Conservation (phyloP, 441 rosid genomes). For the Geranium incanum region DNA sequence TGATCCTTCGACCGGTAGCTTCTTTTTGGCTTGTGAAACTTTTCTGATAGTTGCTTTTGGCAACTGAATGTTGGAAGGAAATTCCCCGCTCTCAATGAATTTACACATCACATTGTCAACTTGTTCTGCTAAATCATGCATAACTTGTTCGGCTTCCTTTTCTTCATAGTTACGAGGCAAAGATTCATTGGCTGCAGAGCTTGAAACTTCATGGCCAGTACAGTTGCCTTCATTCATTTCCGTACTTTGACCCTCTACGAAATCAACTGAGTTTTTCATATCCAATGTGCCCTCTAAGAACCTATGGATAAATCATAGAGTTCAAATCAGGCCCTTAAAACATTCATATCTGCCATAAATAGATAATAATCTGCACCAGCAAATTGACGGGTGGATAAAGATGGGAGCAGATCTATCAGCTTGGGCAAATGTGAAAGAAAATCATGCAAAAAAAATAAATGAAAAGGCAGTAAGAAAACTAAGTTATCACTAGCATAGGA, state of each 20-base stretch:
- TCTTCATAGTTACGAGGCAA: constrained; percentile 26
- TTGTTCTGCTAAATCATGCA: constrained; percentile 40
- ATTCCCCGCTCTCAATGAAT: constrained; percentile 36
- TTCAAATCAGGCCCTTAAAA: background rate
- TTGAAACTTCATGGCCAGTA: constrained; percentile 30
- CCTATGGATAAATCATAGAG: constrained; percentile 35
- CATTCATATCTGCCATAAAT: background rate
- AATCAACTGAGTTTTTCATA: constrained; percentile 28
- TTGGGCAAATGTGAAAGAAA: background rate
- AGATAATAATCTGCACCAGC: background rate
- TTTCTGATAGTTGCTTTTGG: constrained; percentile 64
- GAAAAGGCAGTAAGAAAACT: background rate
- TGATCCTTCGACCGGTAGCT: constrained; percentile 54
- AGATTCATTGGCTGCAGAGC: constrained; percentile 9
- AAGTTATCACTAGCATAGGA: background rate
- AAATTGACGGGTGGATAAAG: background rate
- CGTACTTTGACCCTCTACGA: constrained; percentile 25
- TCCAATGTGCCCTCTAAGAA: constrained; percentile 59
- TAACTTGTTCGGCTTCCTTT: constrained; percentile 33
- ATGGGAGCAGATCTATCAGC: background rate
- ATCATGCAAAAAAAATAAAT: background rate
- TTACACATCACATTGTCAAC: constrained; percentile 40
- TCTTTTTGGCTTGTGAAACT: constrained; percentile 55
- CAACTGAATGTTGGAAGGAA: constrained; percentile 44
- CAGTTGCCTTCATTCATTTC: constrained; percentile 21